phyloP scores from a whole-genome alignment of 768 basidiomycete species.

The Infundibulicybe gibba region DNA sequence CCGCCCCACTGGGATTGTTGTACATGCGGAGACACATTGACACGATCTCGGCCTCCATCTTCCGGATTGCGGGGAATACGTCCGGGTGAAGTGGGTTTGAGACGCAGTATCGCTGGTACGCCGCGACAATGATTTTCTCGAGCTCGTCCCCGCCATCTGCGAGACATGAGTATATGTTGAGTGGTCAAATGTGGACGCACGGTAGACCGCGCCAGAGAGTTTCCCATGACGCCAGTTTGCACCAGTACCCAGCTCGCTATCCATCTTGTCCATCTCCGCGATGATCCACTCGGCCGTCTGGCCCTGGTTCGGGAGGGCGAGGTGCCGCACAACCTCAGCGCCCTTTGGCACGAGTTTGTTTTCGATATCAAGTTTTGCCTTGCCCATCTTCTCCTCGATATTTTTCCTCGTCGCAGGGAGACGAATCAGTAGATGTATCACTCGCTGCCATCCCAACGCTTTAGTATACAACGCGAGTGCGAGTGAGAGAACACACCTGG shows the following conservation, averaged over 20 bases:
- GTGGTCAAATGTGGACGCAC: slow-evolving; percentile 36
- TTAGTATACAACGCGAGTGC: neutral
- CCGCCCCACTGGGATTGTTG: slow-evolving; percentile 81
- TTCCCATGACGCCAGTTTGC: slow-evolving; percentile 68
- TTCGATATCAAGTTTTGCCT: slow-evolving; percentile 65
- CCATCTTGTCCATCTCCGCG: slow-evolving; percentile 79
- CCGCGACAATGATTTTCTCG: slow-evolving; percentile 72
- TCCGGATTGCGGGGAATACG: slow-evolving; percentile 86
- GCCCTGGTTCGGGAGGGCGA: slow-evolving; percentile 63
- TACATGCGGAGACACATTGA: slow-evolving; percentile 85
- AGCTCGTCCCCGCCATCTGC: slow-evolving; percentile 83
- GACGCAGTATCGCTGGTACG: slow-evolving; percentile 78
- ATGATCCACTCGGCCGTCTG: slow-evolving; percentile 70
- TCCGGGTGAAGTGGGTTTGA: slow-evolving; percentile 93
- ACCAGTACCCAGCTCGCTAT: slow-evolving; percentile 43
- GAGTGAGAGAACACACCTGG: slow-evolving; percentile 33
- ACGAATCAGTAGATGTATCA: slow-evolving; percentile 54
- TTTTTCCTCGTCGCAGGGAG: slow-evolving; percentile 58
- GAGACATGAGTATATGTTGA: neutral
- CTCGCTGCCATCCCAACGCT: slow-evolving; percentile 32
- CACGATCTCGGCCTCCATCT: slow-evolving; percentile 97
- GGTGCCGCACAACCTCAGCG: slow-evolving; percentile 57
- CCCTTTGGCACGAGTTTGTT: slow-evolving; percentile 64
- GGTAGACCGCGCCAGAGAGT: slow-evolving; percentile 84
- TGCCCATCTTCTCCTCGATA: slow-evolving; percentile 59